Evolutionary conservation across 176 grass and related monocot genomes (phyloP).

Genomic region (Eremochloa ophiuroides): DNA sequence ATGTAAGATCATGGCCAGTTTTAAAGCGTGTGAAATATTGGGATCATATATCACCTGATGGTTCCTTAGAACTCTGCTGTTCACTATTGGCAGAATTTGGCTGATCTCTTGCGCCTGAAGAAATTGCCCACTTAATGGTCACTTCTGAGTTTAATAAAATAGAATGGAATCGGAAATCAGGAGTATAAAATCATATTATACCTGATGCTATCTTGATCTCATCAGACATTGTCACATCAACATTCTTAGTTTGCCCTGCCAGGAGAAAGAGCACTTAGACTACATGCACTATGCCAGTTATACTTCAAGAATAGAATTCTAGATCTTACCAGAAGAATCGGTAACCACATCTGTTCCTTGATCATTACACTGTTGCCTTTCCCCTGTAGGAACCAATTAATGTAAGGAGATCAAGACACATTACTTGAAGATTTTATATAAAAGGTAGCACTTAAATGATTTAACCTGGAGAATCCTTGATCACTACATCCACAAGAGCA

Average conservation of each 20-base stretch:
- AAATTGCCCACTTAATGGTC: neutral
- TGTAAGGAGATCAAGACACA: neutral
- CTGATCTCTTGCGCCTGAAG: slow-evolving; percentile 10
- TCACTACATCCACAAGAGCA: slow-evolving; percentile 23
- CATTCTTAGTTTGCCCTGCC: slow-evolving; percentile 15
- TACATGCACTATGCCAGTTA: neutral
- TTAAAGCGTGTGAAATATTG: neutral
- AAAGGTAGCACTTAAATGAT: neutral
- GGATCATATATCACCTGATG: slow-evolving; percentile 32
- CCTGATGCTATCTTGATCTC: slow-evolving; percentile 28
- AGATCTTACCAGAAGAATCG: slow-evolving; percentile 27
- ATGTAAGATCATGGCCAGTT: slow-evolving; percentile 1
- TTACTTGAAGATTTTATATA: neutral
- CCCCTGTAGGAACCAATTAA: slow-evolving; percentile 4
- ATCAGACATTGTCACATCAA: slow-evolving; percentile 1
- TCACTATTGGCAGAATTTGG: slow-evolving; percentile 23
- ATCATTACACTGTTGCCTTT: neutral
- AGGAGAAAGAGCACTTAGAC: slow-evolving; percentile 7
- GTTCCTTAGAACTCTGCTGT: slow-evolving; percentile 20
- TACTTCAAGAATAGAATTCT: neutral
- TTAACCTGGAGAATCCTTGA: slow-evolving; percentile 26
- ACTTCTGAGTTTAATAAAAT: neutral
- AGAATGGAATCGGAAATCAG: neutral
- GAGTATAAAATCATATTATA: slow-evolving; percentile 9
- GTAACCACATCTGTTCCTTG: neutral